These are phyloP conservation scores for Gonium pectorale DNA, from an alignment of 139 green algal genomes.

Conservation along the genomic window DNA sequence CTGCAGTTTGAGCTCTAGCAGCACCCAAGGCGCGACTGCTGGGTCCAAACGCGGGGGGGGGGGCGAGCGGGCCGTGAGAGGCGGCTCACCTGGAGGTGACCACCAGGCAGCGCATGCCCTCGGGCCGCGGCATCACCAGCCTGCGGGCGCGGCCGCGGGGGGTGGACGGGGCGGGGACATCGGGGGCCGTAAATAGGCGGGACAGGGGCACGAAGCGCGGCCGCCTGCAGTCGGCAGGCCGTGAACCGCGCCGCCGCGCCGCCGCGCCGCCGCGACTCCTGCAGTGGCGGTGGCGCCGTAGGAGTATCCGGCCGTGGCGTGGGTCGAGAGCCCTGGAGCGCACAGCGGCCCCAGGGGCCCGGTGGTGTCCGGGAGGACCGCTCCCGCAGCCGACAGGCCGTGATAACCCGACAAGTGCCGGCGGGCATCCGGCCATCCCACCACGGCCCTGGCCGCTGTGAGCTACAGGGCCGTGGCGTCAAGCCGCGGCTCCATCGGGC, in stretches of 20 bases:
- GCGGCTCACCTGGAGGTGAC: constrained; percentile 57
- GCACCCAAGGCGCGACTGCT: neutral
- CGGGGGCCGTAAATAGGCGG: neutral
- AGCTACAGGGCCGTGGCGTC: no score
- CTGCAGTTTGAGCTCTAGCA: neutral
- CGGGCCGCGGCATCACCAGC: constrained; percentile 86
- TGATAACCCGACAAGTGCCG: no score
- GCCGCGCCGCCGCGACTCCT: no score
- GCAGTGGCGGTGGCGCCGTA: no score
- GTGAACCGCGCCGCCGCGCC: no score
- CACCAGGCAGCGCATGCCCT: constrained; percentile 89
- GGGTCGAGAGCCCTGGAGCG: no score
- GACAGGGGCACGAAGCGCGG: no score
- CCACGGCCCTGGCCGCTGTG: no score
- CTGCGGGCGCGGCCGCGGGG: constrained; percentile 43
- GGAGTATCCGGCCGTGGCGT: no score
- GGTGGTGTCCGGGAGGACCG: neutral
- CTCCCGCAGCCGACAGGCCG: neutral
- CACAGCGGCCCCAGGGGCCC: neutral
- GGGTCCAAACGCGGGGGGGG: neutral
- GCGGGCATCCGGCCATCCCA: no score
- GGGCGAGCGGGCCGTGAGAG: neutral
- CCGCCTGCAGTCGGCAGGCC: no score
- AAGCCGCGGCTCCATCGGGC: no score
- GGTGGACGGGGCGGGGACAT: neutral